Conservation (phyloP, 495 filamentous ascomycete genomes). For the Daldinia concentrica region DNA sequence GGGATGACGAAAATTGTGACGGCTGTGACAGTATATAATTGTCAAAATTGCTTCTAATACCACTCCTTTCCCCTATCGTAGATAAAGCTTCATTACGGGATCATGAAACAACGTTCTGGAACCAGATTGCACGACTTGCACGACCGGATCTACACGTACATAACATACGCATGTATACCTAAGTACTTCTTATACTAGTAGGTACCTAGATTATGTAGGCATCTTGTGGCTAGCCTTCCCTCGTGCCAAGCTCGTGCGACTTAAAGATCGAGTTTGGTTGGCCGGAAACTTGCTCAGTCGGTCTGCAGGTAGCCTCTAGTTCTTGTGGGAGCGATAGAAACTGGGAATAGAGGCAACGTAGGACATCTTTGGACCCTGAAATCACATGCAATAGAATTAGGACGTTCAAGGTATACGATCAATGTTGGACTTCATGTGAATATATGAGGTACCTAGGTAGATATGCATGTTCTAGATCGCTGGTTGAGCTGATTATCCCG, state of each 20-base stretch:
- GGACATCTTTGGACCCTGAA: neutral
- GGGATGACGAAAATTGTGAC: no score
- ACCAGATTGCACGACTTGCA: constrained; percentile 12
- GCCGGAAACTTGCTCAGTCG: constrained; percentile 39
- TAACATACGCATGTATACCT: neutral
- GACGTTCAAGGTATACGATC: neutral
- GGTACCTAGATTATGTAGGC: neutral
- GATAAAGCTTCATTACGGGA: neutral
- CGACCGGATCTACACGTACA: constrained; percentile 10
- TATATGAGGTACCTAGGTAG: no score
- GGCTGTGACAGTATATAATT: no score
- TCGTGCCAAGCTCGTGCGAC: neutral
- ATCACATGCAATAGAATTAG: neutral
- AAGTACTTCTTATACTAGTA: no score
- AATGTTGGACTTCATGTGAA: no score
- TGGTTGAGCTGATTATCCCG: neutral
- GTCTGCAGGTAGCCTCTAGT: constrained; percentile 21
- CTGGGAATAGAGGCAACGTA: neutral
- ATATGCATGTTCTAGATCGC: neutral
- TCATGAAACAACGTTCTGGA: constrained; percentile 6
- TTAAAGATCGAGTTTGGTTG: constrained; percentile 7
- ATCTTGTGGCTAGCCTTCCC: neutral
- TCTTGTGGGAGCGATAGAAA: neutral
- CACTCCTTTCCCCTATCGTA: no score
- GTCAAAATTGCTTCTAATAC: no score